Evolutionary conservation across 257 asterid genomes (phyloP), one percentile per base, ranked within the genome.

Genomic region (Sherardia arvensis): DNA sequence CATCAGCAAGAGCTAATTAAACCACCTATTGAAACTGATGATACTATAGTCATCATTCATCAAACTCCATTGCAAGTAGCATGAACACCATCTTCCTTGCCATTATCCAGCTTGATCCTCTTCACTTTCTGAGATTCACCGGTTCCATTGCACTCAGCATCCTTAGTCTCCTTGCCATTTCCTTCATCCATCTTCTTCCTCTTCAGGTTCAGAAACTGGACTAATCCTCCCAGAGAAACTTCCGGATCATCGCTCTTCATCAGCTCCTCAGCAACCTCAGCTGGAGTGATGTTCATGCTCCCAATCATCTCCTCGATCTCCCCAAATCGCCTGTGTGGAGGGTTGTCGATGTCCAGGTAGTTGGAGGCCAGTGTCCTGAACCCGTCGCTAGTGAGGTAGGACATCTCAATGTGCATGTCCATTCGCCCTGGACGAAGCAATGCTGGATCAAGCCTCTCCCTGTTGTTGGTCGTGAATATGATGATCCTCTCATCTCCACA

Each of bases 401-500:
- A 85, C 95, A 90, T 83, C 73, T 77, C 80, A 14, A 90, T 80
- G 81, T 90, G 95, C 83, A 81, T 69, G 70, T 90, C 95, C 97
- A 90, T 90, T n/a, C 95, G 80, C 21, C 97, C 95, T 0, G 97
- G 86, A 3, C 95, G 85, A 55, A 89, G 70, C 80, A 90, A 60
- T 8, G 95, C 97, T 0, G 95, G 94, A 53, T 86, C 94, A 14
- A 89, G 83, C 63, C 73, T 84, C 21, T 83, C 91, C 63, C 60
- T 87, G 86, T 89, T 62, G 79, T 89, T 89, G 11, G 95, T 87
- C 0, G 95, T 86, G 84, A 89, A 80, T 20, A 85, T 58, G 64
- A 87, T 81, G 65, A 89, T 81, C 3, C 91, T 71, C 62, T 89
- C 93, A 43, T 86, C 96, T 0, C 89, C 94, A 11, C 95, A 81